phyloP scores from a whole-genome alignment of 2,329 filamentous ascomycete species.

The Pseudocercospora crystallina region DNA sequence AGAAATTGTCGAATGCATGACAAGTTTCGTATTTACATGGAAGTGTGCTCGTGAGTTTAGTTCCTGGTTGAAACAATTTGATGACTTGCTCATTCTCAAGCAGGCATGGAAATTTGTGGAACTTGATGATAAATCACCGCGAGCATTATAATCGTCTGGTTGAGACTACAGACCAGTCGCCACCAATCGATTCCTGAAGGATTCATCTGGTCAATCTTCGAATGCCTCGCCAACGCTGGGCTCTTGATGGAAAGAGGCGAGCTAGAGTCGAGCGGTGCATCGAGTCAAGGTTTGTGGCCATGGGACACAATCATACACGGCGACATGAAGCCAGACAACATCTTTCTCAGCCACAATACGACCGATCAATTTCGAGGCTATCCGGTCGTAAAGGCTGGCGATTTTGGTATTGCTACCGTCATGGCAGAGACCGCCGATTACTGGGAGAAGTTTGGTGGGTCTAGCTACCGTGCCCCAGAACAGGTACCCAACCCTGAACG shows the following conservation, averaged over 20 bases:
- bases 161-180: background rate
- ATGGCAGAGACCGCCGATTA: background rate
- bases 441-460: background rate
- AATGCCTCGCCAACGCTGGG: background rate
- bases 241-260: background rate
- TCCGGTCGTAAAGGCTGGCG: slow-evolving; percentile 6
- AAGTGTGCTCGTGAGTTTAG: background rate
- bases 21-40: slow-evolving; percentile 1
- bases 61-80: no score
- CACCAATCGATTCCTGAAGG: slow-evolving; percentile 1
- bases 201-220: slow-evolving; percentile 1
- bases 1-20: no score
- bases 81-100: no score
- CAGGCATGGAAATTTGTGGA: background rate
- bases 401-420: slow-evolving; percentile 5
- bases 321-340: slow-evolving; percentile 7
- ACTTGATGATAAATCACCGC: no score
- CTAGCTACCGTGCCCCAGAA: background rate
- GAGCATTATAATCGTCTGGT: background rate
- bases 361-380: slow-evolving; percentile 4
- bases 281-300: background rate
- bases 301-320: slow-evolving; percentile 9
- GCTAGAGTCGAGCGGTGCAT: background rate
- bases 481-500: no score
- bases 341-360: slow-evolving; percentile 1